Conservation (phyloP, 2,329 filamentous ascomycete species). For the Trichoderma sp. region DNA sequence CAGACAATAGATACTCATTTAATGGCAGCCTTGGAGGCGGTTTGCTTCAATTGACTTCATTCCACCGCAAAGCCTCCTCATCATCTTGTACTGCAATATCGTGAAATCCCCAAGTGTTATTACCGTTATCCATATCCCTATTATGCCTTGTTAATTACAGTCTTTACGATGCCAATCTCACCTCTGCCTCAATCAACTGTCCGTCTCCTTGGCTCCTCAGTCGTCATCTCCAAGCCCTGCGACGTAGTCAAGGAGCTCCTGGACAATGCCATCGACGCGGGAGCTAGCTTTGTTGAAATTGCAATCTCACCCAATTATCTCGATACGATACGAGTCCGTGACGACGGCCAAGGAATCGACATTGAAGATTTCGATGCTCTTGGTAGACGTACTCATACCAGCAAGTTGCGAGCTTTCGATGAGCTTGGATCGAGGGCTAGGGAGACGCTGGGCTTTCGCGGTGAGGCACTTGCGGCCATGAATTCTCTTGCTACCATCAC, state of each 20-base stretch:
- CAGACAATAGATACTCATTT: background rate
- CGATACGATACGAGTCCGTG: constrained; percentile 66
- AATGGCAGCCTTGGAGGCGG: background rate
- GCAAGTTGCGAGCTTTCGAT: constrained; percentile 64
- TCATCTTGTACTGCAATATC: background rate
- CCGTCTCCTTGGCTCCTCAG: constrained; percentile 58
- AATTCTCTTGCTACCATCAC: constrained; percentile 58
- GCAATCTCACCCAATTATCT: constrained; percentile 63
- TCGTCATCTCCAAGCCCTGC: constrained; percentile 57
- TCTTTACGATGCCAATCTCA: constrained; percentile 47
- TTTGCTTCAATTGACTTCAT: background rate
- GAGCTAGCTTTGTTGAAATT: constrained; percentile 64
- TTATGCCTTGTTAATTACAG: background rate
- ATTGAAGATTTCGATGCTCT: constrained; percentile 59
- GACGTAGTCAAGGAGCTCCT: constrained; percentile 72
- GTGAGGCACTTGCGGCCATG: constrained; percentile 67
- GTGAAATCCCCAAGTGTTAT: background rate
- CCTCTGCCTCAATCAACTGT: constrained; percentile 48
- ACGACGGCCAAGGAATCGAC: constrained; percentile 71
- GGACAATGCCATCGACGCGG: constrained; percentile 73
- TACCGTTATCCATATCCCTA: background rate
- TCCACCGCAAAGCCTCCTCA: background rate
- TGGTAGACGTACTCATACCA: constrained; percentile 68
- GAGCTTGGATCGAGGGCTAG: constrained; percentile 58
- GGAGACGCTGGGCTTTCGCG: constrained; percentile 69